phyloP scores from a whole-genome alignment of 148 eudicot species.

The Spergularia marina region DNA sequence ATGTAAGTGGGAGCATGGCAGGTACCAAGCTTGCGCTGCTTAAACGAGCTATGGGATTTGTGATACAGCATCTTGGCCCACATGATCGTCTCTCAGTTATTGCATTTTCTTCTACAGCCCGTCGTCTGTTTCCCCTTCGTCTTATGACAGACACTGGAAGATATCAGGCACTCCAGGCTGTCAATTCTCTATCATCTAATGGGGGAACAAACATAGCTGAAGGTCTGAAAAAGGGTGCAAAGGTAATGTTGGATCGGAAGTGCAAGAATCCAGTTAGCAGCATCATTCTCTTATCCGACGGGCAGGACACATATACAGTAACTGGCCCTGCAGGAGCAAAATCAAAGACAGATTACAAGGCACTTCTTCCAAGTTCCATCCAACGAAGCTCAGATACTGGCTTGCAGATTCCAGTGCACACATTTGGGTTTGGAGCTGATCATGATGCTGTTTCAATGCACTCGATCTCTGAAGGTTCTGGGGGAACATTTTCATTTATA shows the following conservation, averaged over 20 bases:
- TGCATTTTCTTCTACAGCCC: constrained; percentile 78
- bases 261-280: constrained; percentile 71
- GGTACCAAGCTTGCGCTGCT: constrained; percentile 86
- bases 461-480: constrained; percentile 70
- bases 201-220: constrained; percentile 93
- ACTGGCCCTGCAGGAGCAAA: constrained; percentile 34
- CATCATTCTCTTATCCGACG: constrained; percentile 84
- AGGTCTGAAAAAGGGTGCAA: constrained; percentile 72
- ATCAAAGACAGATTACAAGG: constrained; percentile 37
- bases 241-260: constrained; percentile 69
- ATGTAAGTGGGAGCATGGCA: constrained; percentile 89
- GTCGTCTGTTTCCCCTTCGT: constrained; percentile 72
- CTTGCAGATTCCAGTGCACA: constrained; percentile 68
- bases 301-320: constrained; percentile 72
- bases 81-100: constrained; percentile 72
- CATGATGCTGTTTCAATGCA: constrained; percentile 81
- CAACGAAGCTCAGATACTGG: constrained; percentile 37
- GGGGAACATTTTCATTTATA: constrained; percentile 88
- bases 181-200: constrained; percentile 62
- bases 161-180: constrained; percentile 66
- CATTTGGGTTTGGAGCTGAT: constrained; percentile 84
- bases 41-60: constrained; percentile 87
- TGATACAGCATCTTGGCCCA: constrained; percentile 75
- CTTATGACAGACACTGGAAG: constrained; percentile 65
- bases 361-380: constrained; percentile 60